Conservation (phyloP, 352 stramenopile species). For the Globisporangium nodosum region DNA sequence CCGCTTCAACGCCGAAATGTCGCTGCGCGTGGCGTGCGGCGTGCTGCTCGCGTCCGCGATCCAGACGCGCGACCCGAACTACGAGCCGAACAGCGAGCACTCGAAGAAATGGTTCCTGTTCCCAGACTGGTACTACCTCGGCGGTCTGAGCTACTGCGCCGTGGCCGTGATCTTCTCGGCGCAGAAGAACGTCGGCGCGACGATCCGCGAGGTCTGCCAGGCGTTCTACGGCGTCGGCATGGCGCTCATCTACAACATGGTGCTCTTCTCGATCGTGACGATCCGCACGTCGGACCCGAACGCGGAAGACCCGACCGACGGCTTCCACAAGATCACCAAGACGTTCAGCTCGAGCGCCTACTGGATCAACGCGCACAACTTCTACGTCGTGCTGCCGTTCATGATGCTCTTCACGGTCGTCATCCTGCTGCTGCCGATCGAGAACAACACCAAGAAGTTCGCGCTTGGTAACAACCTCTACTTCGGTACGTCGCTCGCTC, state of each 20-base stretch:
- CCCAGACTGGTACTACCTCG: constrained; percentile 55
- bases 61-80: constrained; percentile 47
- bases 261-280: constrained; percentile 47
- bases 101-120: constrained; percentile 75
- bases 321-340: constrained; percentile 53
- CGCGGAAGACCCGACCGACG: constrained; percentile 26
- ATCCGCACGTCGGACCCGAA: constrained; percentile 34
- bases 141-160: constrained; percentile 72
- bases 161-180: constrained; percentile 75
- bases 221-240: constrained; percentile 75
- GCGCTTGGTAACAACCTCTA: constrained; percentile 79
- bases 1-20: constrained; percentile 60
- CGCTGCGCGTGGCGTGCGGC: constrained; percentile 55
- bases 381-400: constrained; percentile 63
- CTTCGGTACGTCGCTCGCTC: constrained; percentile 42
- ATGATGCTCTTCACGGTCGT: constrained; percentile 71
- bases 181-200: constrained; percentile 64
- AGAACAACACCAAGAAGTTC: constrained; percentile 87
- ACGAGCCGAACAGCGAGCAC: constrained; percentile 31
- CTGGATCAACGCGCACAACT: constrained; percentile 70
- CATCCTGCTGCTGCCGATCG: constrained; percentile 54
- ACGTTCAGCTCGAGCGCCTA: constrained; percentile 59
- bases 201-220: constrained; percentile 62
- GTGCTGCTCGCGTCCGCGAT: constrained; percentile 69
- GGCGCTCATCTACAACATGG: constrained; percentile 73